Evolutionary conservation across 73 alveolate genomes (phyloP).

Genomic region (Halteria grandinella): DNA sequence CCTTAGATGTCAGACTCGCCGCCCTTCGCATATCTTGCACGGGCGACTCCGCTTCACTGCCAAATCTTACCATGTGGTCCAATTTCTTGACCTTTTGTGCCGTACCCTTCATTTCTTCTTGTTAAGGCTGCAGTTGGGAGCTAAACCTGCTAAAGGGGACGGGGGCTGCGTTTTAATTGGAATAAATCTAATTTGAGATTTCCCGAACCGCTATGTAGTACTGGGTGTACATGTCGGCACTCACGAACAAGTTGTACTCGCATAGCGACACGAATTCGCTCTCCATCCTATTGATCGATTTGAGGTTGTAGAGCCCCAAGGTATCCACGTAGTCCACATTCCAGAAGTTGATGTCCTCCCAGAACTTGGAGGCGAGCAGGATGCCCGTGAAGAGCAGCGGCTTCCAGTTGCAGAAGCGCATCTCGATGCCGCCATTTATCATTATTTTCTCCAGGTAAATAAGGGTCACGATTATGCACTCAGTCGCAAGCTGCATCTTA

Average conservation of each 20-base stretch:
- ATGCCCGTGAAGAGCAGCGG: constrained; percentile 64
- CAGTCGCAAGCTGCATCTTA: constrained; percentile 52
- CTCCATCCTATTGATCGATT: constrained; percentile 58
- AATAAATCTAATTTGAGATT: constrained; percentile 1
- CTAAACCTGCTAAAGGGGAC: no score
- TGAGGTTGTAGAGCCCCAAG: constrained; percentile 16
- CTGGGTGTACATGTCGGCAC: constrained; percentile 50
- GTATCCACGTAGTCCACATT: constrained; percentile 66
- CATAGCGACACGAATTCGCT: constrained; percentile 54
- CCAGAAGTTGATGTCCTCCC: constrained; percentile 78
- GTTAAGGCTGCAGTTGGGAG: no score
- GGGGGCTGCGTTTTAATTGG: not conserved
- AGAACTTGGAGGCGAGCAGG: constrained; percentile 64
- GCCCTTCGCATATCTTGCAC: no score
- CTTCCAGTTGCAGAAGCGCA: constrained; percentile 66
- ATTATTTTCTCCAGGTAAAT: constrained; percentile 50
- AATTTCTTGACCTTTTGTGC: no score
- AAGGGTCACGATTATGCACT: constrained; percentile 35
- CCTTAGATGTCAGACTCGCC: no score
- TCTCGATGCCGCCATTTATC: constrained; percentile 41
- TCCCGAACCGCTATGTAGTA: constrained; percentile 63
- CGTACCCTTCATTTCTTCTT: no score
- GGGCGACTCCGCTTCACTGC: no score
- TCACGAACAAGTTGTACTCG: constrained; percentile 63
- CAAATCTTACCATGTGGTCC: no score